Percentiles rank a stretch among this genome's conserved stretches.
Conservation (phyloP, 176 grass and related monocot species). For the Juncus inflexus region DNA sequence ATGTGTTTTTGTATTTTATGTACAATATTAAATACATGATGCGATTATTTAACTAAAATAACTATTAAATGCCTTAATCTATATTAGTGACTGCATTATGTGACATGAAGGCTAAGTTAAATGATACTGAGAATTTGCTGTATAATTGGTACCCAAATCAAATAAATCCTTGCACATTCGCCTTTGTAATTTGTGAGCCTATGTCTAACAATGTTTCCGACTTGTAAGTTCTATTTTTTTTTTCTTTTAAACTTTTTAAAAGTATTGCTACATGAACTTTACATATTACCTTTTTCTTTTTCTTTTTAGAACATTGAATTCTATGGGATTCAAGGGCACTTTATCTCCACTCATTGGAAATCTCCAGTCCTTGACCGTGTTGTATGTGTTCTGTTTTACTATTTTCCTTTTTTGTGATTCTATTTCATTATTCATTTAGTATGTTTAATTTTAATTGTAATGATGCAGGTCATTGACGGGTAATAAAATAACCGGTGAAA, state of each 20-base stretch:
- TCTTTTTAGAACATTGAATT: not conserved
- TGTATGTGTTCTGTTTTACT: constrained; percentile 29
- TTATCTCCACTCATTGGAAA: constrained; percentile 45
- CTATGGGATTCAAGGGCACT: constrained; percentile 43
- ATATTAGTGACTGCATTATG: constrained; percentile 6
- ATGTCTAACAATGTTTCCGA: not conserved
- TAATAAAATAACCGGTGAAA: constrained; percentile 31
- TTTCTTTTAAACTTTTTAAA: not conserved
- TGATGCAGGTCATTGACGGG: constrained; percentile 17
- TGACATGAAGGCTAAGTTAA: constrained; percentile 7
- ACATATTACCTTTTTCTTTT: constrained; percentile 1
- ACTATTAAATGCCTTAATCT: not conserved
- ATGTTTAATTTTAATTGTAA: too few relatives aligned
- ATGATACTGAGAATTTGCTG: constrained; percentile 8
- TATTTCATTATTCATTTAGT: not conserved
- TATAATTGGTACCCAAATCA: not conserved
- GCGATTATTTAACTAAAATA: not conserved
- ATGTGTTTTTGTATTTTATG: not conserved
- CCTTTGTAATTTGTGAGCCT: constrained; percentile 3
- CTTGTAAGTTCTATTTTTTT: constrained; percentile 10
- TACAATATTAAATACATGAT: not conserved
- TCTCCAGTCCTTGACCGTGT: constrained; percentile 24
- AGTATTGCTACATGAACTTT: not conserved
- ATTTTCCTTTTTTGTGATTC: not conserved
- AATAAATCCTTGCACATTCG: not conserved